Evolutionary conservation across 2,329 filamentous ascomycete genomes (phyloP).

Genomic region (Sporothrix mexicana): DNA sequence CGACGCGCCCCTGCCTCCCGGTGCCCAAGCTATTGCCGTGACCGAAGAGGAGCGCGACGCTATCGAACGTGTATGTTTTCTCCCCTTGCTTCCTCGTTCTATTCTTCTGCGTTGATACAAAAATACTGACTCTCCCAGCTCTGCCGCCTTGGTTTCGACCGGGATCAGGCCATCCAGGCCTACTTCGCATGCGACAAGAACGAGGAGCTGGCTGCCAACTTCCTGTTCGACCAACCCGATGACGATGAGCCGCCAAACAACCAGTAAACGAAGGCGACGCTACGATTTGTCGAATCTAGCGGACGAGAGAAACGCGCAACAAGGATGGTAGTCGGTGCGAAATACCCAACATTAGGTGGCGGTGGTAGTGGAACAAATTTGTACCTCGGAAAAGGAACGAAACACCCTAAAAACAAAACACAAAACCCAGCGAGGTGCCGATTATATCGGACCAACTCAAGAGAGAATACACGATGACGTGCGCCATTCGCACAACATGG

Average conservation of each 20-base stretch:
- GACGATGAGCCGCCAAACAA: conserved; percentile 66
- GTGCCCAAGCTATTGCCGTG: conserved; percentile 85
- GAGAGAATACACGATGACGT: conserved; percentile 19
- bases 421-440: too few relatives aligned
- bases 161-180: conserved; percentile 93
- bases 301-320: not conserved
- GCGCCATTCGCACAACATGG: not conserved
- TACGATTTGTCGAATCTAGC: too few relatives aligned
- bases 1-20: conserved; percentile 76
- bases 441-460: too few relatives aligned
- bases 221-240: conserved; percentile 95
- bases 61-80: conserved; percentile 80
- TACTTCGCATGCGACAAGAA: conserved; percentile 99
- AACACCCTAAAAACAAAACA: not conserved
- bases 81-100: not conserved
- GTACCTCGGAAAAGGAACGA: not conserved
- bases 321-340: conserved; percentile 14
- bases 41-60: conserved; percentile 96
- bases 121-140: conserved; percentile 58
- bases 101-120: not conserved
- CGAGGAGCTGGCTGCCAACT: conserved; percentile 97
- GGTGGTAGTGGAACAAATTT: not conserved
- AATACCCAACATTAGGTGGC: conserved; percentile 32
- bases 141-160: conserved; percentile 89
- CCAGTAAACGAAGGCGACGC: conserved; percentile 21